phyloP scores from a whole-genome alignment of 129 eudicot species.

The Helianthus annuus region HanXRQr2.0-SUNRISE NC_035444.2:157408853-157409352 shows the following conservation, averaged over 20 bases:
- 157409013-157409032: conserved; percentile 86
- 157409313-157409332: no score
- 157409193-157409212: background rate
- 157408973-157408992: conserved; percentile 92
- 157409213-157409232: no score
- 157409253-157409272: no score
- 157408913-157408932: conserved; percentile 68
- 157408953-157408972: conserved; percentile 61
- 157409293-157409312: no score
- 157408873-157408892: conserved; percentile 91
- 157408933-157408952: conserved; percentile 77
- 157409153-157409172: background rate
- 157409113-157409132: background rate
- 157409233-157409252: no score
- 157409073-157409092: background rate
- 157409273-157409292: no score
- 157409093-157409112: background rate
- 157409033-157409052: conserved; percentile 83
- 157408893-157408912: conserved; percentile 63
- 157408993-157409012: conserved; percentile 88
- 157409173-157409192: background rate
- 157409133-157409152: background rate
- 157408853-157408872: conserved; percentile 98
- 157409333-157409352: no score
- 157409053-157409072: conserved; percentile 53